Base-by-base conservation (phyloP, 129 eudicot genomes). In the Flaveria robusta region DNA sequence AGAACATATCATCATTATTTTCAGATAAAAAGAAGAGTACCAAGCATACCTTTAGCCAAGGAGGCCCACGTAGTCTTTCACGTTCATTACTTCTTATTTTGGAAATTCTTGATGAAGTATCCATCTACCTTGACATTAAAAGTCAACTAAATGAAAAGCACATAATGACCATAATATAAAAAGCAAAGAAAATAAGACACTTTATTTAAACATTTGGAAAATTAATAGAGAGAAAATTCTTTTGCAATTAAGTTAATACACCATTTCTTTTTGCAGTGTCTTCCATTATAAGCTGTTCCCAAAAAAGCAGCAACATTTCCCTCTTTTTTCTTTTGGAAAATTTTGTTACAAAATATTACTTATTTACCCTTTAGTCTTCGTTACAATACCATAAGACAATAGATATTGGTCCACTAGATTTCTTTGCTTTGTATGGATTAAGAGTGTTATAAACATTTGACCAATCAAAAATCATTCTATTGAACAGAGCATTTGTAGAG, bases 1-100 rank as follows among this genome's bases (percentile, higher is more conserved):
- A 56, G 23, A 68, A 19, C 56, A 54, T 16, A 27, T 29, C 15
- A 24, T 60, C 66, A 63, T 27, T 26, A 27, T 63, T 63, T 13
- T 63, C 31, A 29, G 14, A 77, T 16, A 58, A 15, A 42, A 42
- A 45, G n/a, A 45, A 69, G 37, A 43, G 29, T 13, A 46, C 19
- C 51, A 73, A 74, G n/a, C 50, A 42, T 81, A 95, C 99, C 92
- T 95, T 95, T 56, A 95, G 84, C 99, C 99, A 95, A 84, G 97
- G 99, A 68, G 99, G 93, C 27, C 99, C 99, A 66, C 89, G 91
- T 22, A 95, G 94, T 68, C 99, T 91, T 71, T 91, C 97, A 65
- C 97, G 97, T 64, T 95, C 99, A 31, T 89, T 89, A 79, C 91
- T 95, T 84, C 99, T 89, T 83, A 95, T 95, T 81, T 83, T 89